Conservation (phyloP, 2,329 filamentous ascomycete species). For the Endoconidiophora polonica region DNA sequence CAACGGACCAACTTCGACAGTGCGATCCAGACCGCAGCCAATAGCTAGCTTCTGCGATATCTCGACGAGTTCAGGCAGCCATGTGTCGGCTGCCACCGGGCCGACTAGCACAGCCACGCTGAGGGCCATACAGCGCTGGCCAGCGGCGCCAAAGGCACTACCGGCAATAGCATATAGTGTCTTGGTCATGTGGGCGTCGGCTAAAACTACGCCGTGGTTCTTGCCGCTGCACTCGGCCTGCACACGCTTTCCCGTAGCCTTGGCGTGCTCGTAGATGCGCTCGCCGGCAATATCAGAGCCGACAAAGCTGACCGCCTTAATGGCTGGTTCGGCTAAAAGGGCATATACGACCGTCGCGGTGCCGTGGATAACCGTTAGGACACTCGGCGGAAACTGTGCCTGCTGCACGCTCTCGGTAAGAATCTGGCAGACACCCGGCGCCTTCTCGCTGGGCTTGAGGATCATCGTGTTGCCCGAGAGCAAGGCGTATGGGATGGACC, state of each 20-base stretch:
- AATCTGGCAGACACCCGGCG: constrained; percentile 25
- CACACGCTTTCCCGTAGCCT: constrained; percentile 46
- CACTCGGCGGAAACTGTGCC: constrained; percentile 58
- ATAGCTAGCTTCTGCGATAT: constrained; percentile 35
- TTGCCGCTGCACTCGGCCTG: constrained; percentile 54
- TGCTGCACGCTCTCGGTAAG: constrained; percentile 44
- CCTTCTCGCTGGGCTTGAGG: constrained; percentile 36
- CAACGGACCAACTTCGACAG: constrained; percentile 15
- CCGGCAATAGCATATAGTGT: constrained; percentile 35
- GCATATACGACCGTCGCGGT: constrained; percentile 40
- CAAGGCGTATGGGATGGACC: constrained; percentile 33
- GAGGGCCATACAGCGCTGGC: constrained; percentile 44
- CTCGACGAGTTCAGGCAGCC: constrained; percentile 46
- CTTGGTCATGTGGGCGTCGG: constrained; percentile 45
- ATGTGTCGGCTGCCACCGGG: constrained; percentile 38
- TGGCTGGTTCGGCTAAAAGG: constrained; percentile 47
- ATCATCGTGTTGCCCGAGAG: constrained; percentile 33
- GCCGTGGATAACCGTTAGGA: constrained; percentile 58
- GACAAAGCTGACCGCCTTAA: constrained; percentile 63
- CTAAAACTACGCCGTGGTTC: constrained; percentile 46
- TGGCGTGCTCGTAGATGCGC: constrained; percentile 55
- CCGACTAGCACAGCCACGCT: constrained; percentile 47
- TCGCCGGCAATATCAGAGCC: constrained; percentile 55
- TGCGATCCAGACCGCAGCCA: constrained; percentile 15
- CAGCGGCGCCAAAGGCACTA: constrained; percentile 35